Conservation (phyloP, 139 green algal genomes). For the Pleodorina starrii region DNA sequence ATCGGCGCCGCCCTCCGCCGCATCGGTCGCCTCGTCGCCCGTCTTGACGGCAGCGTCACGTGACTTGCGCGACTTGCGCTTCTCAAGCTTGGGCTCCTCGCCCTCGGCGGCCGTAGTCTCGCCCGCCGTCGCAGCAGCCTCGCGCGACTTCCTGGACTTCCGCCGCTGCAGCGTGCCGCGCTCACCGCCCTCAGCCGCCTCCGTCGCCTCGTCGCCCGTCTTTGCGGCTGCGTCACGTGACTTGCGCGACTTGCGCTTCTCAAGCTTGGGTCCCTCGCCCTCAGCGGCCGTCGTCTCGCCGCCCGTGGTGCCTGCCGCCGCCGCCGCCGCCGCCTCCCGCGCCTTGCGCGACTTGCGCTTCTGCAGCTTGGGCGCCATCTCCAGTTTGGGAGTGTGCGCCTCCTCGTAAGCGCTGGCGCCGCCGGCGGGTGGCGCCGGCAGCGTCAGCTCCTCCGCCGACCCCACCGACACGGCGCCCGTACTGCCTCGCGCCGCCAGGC, state of each 20-base stretch:
- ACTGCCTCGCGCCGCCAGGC: not conserved
- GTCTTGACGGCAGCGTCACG: not conserved
- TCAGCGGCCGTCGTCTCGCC: conserved; percentile 4
- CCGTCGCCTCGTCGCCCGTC: not conserved
- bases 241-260: not conserved
- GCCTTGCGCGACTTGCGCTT: not conserved
- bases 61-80: not conserved
- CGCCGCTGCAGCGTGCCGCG: not conserved
- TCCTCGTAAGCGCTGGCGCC: not conserved
- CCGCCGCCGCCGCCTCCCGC: not conserved
- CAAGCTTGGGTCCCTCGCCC: not conserved
- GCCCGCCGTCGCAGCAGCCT: not conserved
- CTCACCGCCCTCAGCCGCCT: not conserved
- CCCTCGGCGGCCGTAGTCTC: not conserved
- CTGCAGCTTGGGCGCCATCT: not conserved
- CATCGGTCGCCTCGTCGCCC: not conserved
- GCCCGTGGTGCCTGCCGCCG: not conserved
- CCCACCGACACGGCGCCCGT: not conserved
- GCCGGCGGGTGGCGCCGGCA: not conserved
- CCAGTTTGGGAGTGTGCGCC: too few relatives aligned
- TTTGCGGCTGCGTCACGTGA: not conserved
- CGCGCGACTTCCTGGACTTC: not conserved
- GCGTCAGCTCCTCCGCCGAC: not conserved
- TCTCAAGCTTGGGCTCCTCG: not conserved
- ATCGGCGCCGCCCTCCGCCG: not conserved